These are phyloP conservation scores for Amoebophrya sp. DNA, from an alignment of 169 alveolate species.

Conservation along the genomic window DNA sequence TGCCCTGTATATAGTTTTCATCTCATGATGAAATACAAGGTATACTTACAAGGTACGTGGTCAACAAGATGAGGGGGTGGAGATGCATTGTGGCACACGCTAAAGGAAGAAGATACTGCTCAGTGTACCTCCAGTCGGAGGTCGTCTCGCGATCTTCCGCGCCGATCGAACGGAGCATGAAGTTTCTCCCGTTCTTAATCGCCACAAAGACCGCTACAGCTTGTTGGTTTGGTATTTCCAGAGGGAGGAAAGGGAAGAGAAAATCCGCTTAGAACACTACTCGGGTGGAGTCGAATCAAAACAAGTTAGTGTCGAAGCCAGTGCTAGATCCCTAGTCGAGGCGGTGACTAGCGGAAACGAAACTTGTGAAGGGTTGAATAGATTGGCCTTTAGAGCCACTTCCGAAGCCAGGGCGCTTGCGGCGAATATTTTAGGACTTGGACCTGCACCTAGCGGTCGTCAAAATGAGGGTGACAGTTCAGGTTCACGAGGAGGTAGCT, in stretches of 20 bases:
- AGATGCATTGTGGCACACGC: neutral
- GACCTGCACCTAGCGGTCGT: neutral
- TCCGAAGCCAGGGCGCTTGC: neutral
- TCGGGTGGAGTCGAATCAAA: no score
- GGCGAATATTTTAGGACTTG: neutral
- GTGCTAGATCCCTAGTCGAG: no score
- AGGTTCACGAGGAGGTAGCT: neutral
- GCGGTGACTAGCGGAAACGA: no score
- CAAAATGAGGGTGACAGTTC: no score
- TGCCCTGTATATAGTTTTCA: no score
- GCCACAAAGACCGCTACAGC: neutral
- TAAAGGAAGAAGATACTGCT: neutral
- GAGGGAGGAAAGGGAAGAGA: neutral
- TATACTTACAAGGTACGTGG: no score
- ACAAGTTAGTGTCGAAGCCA: no score
- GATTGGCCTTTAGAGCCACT: neutral
- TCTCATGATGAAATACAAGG: no score
- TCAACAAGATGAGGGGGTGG: neutral
- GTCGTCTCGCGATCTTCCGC: neutral
- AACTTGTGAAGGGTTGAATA: neutral
- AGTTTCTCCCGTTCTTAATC: neutral
- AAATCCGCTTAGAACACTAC: no score
- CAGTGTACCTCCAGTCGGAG: neutral
- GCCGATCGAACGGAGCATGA: neutral
- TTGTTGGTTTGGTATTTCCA: neutral